Conservation (phyloP, 1,139 yeast species). For the Petasospora fabianii region DNA sequence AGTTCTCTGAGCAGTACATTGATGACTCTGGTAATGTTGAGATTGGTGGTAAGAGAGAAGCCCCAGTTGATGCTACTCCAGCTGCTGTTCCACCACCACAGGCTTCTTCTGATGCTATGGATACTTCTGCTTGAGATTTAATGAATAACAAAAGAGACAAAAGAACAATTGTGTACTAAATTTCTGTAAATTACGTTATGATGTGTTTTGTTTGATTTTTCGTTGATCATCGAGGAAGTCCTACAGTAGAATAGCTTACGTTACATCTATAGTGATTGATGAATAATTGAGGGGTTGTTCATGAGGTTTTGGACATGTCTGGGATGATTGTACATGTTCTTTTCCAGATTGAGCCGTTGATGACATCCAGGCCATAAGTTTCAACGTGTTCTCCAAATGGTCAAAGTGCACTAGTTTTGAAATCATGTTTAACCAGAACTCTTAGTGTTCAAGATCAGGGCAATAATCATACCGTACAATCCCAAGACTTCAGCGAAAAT, state of each 20-base stretch:
- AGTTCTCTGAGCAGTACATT: constrained; percentile 62
- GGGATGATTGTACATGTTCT: too few relatives aligned
- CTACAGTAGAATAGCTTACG: neutral
- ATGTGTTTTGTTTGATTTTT: too few relatives aligned
- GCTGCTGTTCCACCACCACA: constrained; percentile 42
- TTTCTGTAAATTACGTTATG: too few relatives aligned
- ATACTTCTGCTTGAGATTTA: constrained; percentile 33
- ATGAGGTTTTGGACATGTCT: neutral
- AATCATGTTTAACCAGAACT: constrained; percentile 51
- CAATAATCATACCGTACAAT: constrained; percentile 90
- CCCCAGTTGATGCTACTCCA: constrained; percentile 6
- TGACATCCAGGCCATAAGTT: constrained; percentile 3
- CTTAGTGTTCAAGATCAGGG: constrained; percentile 85
- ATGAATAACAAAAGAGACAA: too few relatives aligned
- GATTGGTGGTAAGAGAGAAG: constrained; percentile 34
- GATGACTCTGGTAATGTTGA: constrained; percentile 68
- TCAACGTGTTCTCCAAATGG: neutral
- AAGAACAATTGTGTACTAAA: too few relatives aligned
- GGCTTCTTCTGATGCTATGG: constrained; percentile 40
- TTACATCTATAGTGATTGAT: neutral
- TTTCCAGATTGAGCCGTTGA: too few relatives aligned
- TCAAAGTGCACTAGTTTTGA: neutral
- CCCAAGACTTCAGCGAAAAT: constrained; percentile 99
- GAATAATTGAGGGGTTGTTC: neutral
- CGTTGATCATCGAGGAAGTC: too few relatives aligned